Percentiles rank a stretch among this genome's conserved stretches.
Evolutionary conservation across 352 stramenopile species (phyloP).

Genomic region (Globisporangium nodosum): DNA sequence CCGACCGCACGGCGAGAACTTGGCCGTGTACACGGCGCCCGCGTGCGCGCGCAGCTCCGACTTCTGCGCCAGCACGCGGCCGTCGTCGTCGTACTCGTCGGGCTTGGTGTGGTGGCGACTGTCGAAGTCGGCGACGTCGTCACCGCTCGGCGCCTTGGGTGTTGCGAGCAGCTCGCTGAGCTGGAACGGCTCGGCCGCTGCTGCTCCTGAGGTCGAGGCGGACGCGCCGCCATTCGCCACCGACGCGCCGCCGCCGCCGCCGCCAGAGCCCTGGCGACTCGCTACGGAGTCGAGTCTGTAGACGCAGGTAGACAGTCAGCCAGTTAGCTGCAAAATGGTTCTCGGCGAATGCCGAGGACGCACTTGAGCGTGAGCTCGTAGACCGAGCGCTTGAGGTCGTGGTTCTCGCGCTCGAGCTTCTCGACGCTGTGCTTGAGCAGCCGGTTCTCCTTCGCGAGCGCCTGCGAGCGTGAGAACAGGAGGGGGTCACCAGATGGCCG

Average conservation of each 20-base stretch:
- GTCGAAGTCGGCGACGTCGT: slow-evolving; percentile 32
- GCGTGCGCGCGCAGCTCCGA: slow-evolving; percentile 70
- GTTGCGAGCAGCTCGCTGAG: slow-evolving; percentile 60
- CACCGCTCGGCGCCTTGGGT: slow-evolving; percentile 22
- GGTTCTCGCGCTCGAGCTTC: slow-evolving; percentile 84
- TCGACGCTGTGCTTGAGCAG: slow-evolving; percentile 76
- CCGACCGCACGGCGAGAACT: slow-evolving; percentile 81
- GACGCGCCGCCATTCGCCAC: not conserved
- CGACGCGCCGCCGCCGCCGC: too few relatives aligned
- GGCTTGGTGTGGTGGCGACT: slow-evolving; percentile 37
- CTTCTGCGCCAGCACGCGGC: slow-evolving; percentile 74
- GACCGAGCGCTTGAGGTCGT: slow-evolving; percentile 89
- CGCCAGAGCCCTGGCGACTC: slow-evolving; percentile 24
- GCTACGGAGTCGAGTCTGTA: slow-evolving; percentile 65
- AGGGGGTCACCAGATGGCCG: too few relatives aligned
- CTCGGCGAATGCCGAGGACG: too few relatives aligned
- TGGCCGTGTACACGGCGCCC: slow-evolving; percentile 82
- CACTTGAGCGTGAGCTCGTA: slow-evolving; percentile 88
- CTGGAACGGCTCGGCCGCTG: slow-evolving; percentile 53
- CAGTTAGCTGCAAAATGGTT: too few relatives aligned
- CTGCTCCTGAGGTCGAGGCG: slow-evolving; percentile 11
- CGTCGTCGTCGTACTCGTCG: slow-evolving; percentile 60
- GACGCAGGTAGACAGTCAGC: not conserved
- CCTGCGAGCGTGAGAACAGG: slow-evolving; percentile 18
- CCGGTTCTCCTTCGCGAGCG: slow-evolving; percentile 82